Conservation (phyloP, 2,329 filamentous ascomycete genomes). For the Fusarium proliferatum region DNA sequence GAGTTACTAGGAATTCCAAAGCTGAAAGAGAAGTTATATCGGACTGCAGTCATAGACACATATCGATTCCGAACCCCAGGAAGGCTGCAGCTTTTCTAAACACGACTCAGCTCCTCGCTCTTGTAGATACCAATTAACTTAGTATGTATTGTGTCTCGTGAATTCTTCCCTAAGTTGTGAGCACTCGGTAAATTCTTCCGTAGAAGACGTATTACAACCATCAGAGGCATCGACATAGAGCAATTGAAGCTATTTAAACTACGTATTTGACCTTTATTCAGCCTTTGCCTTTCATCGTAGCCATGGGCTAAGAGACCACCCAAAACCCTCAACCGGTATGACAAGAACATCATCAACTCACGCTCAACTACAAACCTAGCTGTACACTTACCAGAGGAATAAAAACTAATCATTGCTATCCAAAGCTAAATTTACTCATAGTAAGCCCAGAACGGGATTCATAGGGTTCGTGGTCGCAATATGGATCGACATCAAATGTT, state of each 20-base stretch:
- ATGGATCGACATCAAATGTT: background rate
- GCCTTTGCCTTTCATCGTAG: no score
- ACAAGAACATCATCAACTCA: background rate
- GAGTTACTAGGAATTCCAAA: background rate
- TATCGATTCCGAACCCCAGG: no score
- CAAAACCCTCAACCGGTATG: fast-evolving
- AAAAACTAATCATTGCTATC: fast-evolving
- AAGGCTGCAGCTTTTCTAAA: fast-evolving
- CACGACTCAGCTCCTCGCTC: background rate
- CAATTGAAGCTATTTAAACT: fast-evolving
- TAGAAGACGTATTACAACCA: background rate
- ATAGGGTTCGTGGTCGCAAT: background rate
- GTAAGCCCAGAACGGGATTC: fast-evolving
- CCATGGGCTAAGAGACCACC: background rate
- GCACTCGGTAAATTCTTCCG: background rate
- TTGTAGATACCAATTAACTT: background rate
- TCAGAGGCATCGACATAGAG: fast-evolving
- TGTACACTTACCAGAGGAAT: background rate
- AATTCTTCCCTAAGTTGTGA: background rate
- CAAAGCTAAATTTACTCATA: fast-evolving
- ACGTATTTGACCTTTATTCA: fast-evolving
- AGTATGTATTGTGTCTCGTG: no score
- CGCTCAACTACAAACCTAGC: background rate
- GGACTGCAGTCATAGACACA: fast-evolving
- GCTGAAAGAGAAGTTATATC: background rate